phyloP scores from a whole-genome alignment of 148 eudicot species.

The Hydrangea macrophylla region DNA sequence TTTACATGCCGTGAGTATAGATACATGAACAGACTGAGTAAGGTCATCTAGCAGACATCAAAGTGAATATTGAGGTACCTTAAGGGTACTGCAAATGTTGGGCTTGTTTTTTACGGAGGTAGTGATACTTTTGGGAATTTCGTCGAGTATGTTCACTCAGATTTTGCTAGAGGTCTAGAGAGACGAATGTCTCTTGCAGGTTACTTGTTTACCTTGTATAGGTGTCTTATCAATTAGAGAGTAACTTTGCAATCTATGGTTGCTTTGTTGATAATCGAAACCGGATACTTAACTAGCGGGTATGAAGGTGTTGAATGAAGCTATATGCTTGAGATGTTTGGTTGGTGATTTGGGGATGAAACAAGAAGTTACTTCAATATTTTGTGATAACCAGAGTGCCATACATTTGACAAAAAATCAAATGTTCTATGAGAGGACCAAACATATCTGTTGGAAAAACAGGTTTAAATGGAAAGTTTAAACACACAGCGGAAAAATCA shows the following conservation, averaged over 20 bases:
- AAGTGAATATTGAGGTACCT: conserved; percentile 8
- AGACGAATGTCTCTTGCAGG: conserved; percentile 8
- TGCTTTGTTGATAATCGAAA: background rate
- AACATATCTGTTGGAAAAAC: too few relatives aligned
- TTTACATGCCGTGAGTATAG: background rate
- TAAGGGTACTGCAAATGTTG: background rate
- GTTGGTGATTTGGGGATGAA: background rate
- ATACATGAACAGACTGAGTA: background rate
- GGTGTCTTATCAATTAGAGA: background rate
- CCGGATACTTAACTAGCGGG: background rate
- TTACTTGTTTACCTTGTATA: conserved; percentile 5
- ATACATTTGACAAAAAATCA: background rate
- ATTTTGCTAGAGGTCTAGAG: conserved; percentile 7
- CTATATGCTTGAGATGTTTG: background rate
- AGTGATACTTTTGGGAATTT: too few relatives aligned
- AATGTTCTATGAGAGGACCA: background rate
- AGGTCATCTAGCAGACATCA: background rate
- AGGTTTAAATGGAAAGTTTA: too few relatives aligned
- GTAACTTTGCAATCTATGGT: background rate
- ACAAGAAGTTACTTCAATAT: background rate
- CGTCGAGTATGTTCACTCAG: too few relatives aligned
- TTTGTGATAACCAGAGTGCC: background rate
- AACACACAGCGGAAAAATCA: too few relatives aligned
- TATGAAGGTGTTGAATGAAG: background rate
- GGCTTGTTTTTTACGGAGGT: too few relatives aligned